A percentile compares a stretch with the other conserved stretches of the same genome.
Evolutionary conservation across 257 asterid species (phyloP).

Genomic region (Solanum chilense): DNA sequence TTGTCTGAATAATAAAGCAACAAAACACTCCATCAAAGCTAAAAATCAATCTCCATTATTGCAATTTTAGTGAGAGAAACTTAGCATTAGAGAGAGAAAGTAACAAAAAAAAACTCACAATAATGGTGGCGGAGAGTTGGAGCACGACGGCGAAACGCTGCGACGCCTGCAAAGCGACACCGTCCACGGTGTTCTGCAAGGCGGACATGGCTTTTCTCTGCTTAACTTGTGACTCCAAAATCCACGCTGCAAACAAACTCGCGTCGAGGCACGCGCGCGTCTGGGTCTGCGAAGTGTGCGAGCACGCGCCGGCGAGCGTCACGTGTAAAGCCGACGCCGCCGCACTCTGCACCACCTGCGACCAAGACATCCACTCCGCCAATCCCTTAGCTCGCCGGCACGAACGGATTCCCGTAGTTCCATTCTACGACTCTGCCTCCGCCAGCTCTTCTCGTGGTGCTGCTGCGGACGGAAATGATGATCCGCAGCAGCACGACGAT

Average conservation of each 20-base stretch:
- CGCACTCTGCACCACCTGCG: constrained; percentile 65
- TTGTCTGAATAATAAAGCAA: neutral
- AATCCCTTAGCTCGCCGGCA: constrained; percentile 81
- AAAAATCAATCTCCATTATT: neutral
- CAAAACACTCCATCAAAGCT: neutral
- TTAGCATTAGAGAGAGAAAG: neutral
- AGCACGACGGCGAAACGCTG: constrained; percentile 53
- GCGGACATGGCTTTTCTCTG: constrained; percentile 80
- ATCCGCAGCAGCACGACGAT: neutral
- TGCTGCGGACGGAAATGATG: neutral
- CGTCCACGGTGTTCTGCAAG: constrained; percentile 59
- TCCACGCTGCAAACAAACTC: constrained; percentile 74
- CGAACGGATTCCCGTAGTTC: constrained; percentile 65
- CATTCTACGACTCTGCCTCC: constrained; percentile 52
- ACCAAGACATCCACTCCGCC: constrained; percentile 85
- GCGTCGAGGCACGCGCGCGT: constrained; percentile 79
- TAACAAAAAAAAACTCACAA: neutral
- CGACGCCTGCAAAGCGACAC: constrained; percentile 54
- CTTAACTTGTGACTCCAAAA: constrained; percentile 46
- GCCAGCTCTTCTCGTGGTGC: neutral
- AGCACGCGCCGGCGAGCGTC: constrained; percentile 72
- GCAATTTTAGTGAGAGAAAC: neutral
- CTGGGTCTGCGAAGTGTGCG: constrained; percentile 81
- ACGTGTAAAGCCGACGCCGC: constrained; percentile 93
- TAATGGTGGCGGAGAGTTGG: constrained; percentile 55